Evolutionary conservation across 2,329 filamentous ascomycete species (phyloP), one percentile per base, ranked within the genome.

Genomic region (Aschersonia sp.): DNA sequence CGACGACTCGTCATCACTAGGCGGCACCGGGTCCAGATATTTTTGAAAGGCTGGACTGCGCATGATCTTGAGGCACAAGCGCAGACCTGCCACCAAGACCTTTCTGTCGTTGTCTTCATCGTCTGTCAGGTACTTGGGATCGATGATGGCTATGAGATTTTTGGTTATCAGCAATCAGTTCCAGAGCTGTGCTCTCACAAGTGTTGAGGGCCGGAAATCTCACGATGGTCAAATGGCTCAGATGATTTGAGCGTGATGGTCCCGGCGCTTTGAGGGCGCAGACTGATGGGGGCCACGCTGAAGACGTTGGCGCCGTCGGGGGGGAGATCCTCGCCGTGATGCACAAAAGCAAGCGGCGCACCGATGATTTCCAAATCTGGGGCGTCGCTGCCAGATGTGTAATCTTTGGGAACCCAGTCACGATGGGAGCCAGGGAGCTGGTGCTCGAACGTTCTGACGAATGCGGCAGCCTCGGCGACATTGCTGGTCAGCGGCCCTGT

Each of bases 91-190:
- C n/a, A 54, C 44, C 33, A 54, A 43, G 22, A 54, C 53, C 14
- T 52, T 52, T 42, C 41, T 47, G 50, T 54, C 53, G 43, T 54
- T 54, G 47, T 46, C 53, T 22, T 47, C 49, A 9, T 52, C 41
- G 46, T 54, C 53, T 22, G 48, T 54, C 32, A 53, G 49, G 35
- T 54, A 54, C 42, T 42, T 49, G 47, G 53, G 53, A 31, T 54
- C 53, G 30, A 54, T 54, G 47, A 51, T 47, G 50, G 53, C 53
- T 54, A 30, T 7, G 14, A 32, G n/a, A 32, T 30, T 8, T 30
- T 30, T 8, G 5, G 35, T 9, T 37, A 4, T 37, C 8, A 9
- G 12, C 35, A 12, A 22, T 12, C 5, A 4, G 12, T 37, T 12
- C 35, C 3, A 12, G 8, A 37, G 35, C 35, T 8, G 35, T 37